Conservation (phyloP, 495 filamentous ascomycete genomes). For the Aspergillus haitiensis region DNA sequence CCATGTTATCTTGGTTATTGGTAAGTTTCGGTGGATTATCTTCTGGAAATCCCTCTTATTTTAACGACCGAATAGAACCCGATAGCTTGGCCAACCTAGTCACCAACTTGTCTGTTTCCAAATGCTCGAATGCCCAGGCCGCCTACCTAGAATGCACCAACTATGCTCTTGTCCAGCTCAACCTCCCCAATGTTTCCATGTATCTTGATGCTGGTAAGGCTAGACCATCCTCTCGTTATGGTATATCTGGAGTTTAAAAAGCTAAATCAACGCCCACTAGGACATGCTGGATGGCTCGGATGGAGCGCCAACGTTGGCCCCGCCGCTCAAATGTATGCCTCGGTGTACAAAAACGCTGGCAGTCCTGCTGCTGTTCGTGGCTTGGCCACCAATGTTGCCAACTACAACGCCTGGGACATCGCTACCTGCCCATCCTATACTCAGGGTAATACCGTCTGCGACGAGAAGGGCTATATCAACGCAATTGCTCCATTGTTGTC, state of each 20-base stretch:
- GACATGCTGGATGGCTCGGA: constrained; percentile 71
- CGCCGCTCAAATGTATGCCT: constrained; percentile 66
- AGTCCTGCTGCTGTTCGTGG: constrained; percentile 67
- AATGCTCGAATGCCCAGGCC: constrained; percentile 61
- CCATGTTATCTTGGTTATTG: constrained; percentile 52
- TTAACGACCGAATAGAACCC: constrained; percentile 56
- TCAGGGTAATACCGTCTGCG: constrained; percentile 49
- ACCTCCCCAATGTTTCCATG: constrained; percentile 78
- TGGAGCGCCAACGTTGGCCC: constrained; percentile 76
- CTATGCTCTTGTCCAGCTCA: constrained; percentile 70
- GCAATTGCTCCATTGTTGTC: constrained; percentile 62
- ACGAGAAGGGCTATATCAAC: constrained; percentile 73
- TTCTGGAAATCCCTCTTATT: constrained; percentile 42
- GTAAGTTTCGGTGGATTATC: constrained; percentile 21
- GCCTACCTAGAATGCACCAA: constrained; percentile 69
- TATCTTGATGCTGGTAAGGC: constrained; percentile 71
- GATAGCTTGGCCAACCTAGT: constrained; percentile 80
- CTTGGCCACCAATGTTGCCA: constrained; percentile 75
- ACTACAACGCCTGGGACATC: constrained; percentile 68
- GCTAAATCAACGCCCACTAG: constrained; percentile 18
- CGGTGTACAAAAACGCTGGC: constrained; percentile 65
- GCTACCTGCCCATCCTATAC: constrained; percentile 47
- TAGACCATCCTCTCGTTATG: neutral
- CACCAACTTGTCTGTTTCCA: constrained; percentile 64
- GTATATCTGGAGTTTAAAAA: neutral